A percentile compares a stretch with the other conserved stretches of the same genome.
Conservation (phyloP, 306 rosid species). For the Acacia acuminata region DNA sequence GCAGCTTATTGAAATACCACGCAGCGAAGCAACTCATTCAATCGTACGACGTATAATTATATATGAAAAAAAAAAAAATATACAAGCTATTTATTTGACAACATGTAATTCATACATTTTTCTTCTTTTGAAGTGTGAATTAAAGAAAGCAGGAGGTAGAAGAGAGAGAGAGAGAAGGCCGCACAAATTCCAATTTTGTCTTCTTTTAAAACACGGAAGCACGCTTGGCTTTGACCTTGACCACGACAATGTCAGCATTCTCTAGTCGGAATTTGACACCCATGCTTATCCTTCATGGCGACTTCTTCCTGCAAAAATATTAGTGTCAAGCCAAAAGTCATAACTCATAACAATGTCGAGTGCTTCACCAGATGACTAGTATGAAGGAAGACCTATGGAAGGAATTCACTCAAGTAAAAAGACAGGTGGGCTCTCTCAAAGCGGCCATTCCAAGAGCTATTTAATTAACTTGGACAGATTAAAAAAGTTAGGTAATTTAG, state of each 20-base stretch:
- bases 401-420: not conserved
- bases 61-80: not conserved
- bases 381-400: not conserved
- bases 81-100: not conserved
- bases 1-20: not conserved
- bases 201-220: not conserved
- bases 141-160: not conserved
- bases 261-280: constrained; percentile 37
- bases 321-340: constrained; percentile 16
- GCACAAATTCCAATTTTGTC: not conserved
- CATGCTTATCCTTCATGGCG: constrained; percentile 52
- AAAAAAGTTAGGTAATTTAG: too few species aligned
- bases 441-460: not conserved
- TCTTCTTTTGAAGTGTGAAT: not conserved
- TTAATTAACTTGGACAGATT: too few species aligned
- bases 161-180: not conserved
- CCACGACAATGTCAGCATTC: constrained; percentile 19
- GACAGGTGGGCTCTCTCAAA: not conserved
- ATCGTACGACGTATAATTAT: not conserved
- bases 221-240: constrained; percentile 1
- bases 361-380: not conserved
- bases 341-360: not conserved
- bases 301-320: constrained; percentile 66
- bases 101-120: not conserved
- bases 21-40: not conserved